phyloP scores from a whole-genome alignment of 164 flowering plant species.

The Dillenia turbinata region DNA sequence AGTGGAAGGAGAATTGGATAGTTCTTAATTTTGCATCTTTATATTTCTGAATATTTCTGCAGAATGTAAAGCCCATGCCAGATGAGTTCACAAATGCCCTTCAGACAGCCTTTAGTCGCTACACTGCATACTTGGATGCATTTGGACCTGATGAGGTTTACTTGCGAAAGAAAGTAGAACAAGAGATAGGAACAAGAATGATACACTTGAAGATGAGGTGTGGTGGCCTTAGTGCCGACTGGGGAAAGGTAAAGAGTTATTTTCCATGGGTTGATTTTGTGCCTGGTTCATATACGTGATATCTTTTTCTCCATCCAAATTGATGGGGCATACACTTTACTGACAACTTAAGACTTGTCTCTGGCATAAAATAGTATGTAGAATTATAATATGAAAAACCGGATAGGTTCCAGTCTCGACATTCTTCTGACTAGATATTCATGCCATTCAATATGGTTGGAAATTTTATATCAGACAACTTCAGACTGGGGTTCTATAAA shows the following conservation, averaged over 20 bases:
- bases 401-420: too few species aligned
- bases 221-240: slow-evolving; percentile 68
- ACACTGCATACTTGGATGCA: slow-evolving; percentile 62
- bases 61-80: slow-evolving; percentile 70
- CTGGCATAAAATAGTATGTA: too few species aligned
- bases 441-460: too few species aligned
- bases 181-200: slow-evolving; percentile 82
- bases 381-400: too few species aligned
- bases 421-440: too few species aligned
- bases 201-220: slow-evolving; percentile 91
- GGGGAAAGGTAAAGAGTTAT: slow-evolving; percentile 82
- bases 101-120: slow-evolving; percentile 43
- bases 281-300: neutral
- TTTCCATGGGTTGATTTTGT: neutral
- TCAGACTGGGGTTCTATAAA: too few species aligned
- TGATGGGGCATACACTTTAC: neutral
- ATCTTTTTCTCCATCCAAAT: neutral
- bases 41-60: slow-evolving; percentile 13
- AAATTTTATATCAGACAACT: too few species aligned
- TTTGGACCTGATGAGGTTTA: slow-evolving; percentile 83
- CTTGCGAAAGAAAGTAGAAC: slow-evolving; percentile 83
- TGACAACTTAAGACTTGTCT: too few species aligned
- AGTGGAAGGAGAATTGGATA: neutral
- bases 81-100: slow-evolving; percentile 52
- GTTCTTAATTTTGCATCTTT: slow-evolving; percentile 1